These are phyloP conservation scores for Pseudogymnoascus verrucosus DNA, from an alignment of 2,329 filamentous ascomycete genomes.

Conservation along the genomic window DNA sequence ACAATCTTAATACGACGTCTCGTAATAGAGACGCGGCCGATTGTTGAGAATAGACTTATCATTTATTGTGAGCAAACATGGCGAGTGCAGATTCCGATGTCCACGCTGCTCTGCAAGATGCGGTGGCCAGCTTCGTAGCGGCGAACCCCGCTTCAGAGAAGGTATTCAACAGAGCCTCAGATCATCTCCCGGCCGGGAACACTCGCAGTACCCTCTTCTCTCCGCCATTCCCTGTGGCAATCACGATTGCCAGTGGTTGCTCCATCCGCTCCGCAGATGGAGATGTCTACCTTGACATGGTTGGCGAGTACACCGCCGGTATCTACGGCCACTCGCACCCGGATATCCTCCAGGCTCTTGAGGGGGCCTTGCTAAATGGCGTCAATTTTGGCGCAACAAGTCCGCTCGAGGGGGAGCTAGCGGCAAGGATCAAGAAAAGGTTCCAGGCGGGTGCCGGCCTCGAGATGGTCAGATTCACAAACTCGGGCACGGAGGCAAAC, in stretches of 20 bases:
- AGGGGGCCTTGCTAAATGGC: slow-evolving; percentile 33
- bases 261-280: slow-evolving; percentile 14
- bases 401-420: slow-evolving; percentile 43
- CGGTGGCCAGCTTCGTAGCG: background rate
- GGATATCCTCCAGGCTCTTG: slow-evolving; percentile 41
- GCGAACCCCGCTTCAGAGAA: background rate
- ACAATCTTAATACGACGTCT: background rate
- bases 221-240: slow-evolving; percentile 13
- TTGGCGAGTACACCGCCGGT: slow-evolving; percentile 56
- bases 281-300: slow-evolving; percentile 46
- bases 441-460: slow-evolving; percentile 37
- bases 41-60: background rate
- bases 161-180: slow-evolving; percentile 24
- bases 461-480: slow-evolving; percentile 52
- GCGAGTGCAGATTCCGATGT: background rate
- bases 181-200: slow-evolving; percentile 14
- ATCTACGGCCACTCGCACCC: slow-evolving; percentile 59
- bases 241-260: background rate
- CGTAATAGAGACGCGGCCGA: background rate
- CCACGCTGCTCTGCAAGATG: background rate
- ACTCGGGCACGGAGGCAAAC: slow-evolving; percentile 60
- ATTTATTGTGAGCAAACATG: background rate
- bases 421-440: slow-evolving; percentile 42
- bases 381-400: slow-evolving; percentile 50
- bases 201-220: slow-evolving; percentile 15